phyloP scores from a whole-genome alignment of 192 early-diverging fungal genomes.

The Coemansia sp. region DNA sequence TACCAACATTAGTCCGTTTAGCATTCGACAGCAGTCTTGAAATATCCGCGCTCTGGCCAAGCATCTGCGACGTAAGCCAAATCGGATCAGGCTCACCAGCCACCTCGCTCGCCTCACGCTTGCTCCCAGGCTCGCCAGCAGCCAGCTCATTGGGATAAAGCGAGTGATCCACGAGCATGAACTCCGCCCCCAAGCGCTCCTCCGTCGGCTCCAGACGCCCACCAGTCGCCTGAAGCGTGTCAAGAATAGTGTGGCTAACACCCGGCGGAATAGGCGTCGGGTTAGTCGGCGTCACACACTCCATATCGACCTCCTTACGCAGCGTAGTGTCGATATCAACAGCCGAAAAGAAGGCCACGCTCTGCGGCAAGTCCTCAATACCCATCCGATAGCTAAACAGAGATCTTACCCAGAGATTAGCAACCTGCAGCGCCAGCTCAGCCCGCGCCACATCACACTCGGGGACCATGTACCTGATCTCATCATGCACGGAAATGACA shows the following conservation, averaged over 20 bases:
- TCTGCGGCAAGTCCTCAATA: constrained; percentile 82
- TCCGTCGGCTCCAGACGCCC: constrained; percentile 12
- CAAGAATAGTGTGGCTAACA: constrained; percentile 18
- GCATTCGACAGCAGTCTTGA: not conserved
- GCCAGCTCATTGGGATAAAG: constrained; percentile 3
- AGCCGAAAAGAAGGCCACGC: constrained; percentile 90
- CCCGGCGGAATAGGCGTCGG: constrained; percentile 57
- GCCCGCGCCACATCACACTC: constrained; percentile 72
- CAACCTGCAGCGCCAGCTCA: constrained; percentile 82
- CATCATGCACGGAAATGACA: constrained; percentile 92
- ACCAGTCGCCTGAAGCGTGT: constrained; percentile 23
- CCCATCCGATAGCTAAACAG: constrained; percentile 84
- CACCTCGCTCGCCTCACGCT: no score
- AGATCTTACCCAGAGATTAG: constrained; percentile 90
- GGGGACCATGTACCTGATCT: constrained; percentile 83
- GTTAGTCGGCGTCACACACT: constrained; percentile 85
- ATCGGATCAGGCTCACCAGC: constrained; percentile 5
- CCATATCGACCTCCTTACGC: constrained; percentile 87
- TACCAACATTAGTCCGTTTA: not conserved
- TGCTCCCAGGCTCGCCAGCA: not conserved
- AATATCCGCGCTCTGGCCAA: constrained; percentile 9
- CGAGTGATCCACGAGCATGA: constrained; percentile 22
- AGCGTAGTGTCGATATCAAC: constrained; percentile 91
- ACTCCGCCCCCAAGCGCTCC: not conserved
- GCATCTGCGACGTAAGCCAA: constrained; percentile 44